phyloP scores from a whole-genome alignment of 345 rosid genomes.

The Raphanus raphanistrum region DNA sequence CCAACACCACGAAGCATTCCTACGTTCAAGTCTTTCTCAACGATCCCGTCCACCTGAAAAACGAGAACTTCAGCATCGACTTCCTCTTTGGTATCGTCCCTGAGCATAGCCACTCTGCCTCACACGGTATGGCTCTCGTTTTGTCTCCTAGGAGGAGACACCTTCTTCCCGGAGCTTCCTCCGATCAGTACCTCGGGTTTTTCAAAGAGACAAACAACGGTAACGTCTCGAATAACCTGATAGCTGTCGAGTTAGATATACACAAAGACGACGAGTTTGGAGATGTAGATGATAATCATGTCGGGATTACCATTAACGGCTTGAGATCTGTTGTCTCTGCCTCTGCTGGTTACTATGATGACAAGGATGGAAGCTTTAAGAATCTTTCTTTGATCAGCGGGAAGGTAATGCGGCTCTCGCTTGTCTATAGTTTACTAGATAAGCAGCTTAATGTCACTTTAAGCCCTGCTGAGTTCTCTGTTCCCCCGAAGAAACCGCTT shows the following conservation, averaged over 20 bases:
- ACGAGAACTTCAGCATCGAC: constrained; percentile 45
- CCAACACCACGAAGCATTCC: constrained; percentile 36
- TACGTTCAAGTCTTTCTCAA: constrained; percentile 48
- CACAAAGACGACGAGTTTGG: constrained; percentile 39
- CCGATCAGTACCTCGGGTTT: constrained; percentile 45
- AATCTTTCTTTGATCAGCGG: constrained; percentile 20
- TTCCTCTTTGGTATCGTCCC: constrained; percentile 53
- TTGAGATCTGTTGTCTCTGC: constrained; percentile 35
- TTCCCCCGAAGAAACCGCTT: constrained; percentile 37
- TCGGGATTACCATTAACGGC: constrained; percentile 39
- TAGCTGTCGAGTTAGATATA: constrained; percentile 62
- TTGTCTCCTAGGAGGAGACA: constrained; percentile 44
- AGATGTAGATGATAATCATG: constrained; percentile 33
- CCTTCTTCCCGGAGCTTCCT: constrained; percentile 28
- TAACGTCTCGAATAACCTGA: constrained; percentile 34
- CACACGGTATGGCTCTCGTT: constrained; percentile 54
- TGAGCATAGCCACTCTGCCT: constrained; percentile 14
- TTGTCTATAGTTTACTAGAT: constrained; percentile 43
- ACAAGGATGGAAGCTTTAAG: background rate
- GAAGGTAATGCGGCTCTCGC: constrained; percentile 42
- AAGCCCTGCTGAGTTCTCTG: constrained; percentile 28
- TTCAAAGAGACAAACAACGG: constrained; percentile 44
- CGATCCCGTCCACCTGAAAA: constrained; percentile 29
- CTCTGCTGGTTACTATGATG: constrained; percentile 45
- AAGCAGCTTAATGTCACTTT: constrained; percentile 44